Evolutionary conservation across 1,284 basidiomycete species (phyloP), one percentile per base, ranked within the genome.

Genomic region (Papiliotrema flavescens): DNA sequence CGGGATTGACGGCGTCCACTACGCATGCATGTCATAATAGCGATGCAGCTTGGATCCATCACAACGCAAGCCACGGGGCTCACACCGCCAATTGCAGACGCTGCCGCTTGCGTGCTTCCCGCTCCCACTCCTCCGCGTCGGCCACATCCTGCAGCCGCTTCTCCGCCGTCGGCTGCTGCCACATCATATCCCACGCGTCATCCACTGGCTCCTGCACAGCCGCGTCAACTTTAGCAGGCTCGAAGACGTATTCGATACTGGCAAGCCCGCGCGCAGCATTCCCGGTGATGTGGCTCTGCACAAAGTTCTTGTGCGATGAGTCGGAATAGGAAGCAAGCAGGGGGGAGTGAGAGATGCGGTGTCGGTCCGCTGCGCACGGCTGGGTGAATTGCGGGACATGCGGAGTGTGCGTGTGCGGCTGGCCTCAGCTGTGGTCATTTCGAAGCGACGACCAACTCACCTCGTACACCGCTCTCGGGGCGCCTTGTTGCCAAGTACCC

Each of bases 401-500:
- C 8, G 71, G 72, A 53, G 67, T 66, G 23, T 75, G 71, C 7
- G 75, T 75, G 47, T 75, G 71, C n/a, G 72, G 72, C 71, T 74
- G 51, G 6, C 13, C 43, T 35, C 42, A 20, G 40, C 22, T 32
- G n/a, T 28, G 22, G 26, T 35, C 41, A 13, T 6, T 17, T 14
- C 37, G 34, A 19, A n/a, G n/a, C n/a, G n/a, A n/a, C n/a, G n/a
- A n/a, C 4, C 28, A 37, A 39, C 49, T 47, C 55, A 73, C 69
- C 64, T 74, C 73, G 55, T 73, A 76, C 6, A 66, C 61, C 1
- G 69, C 69, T 28, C 51, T 60, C 9, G 72, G 55, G 6, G 61
- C 59, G 2, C 69, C 73, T 22, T 62, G 56, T 35, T 59, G 46
- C 65, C 69, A 68, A 36, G 49, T 51, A 15, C 68, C 63, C 34